These are phyloP conservation scores for Crucihimalaya himalaica DNA, from an alignment of 345 rosid species.

Conservation along the genomic window DNA sequence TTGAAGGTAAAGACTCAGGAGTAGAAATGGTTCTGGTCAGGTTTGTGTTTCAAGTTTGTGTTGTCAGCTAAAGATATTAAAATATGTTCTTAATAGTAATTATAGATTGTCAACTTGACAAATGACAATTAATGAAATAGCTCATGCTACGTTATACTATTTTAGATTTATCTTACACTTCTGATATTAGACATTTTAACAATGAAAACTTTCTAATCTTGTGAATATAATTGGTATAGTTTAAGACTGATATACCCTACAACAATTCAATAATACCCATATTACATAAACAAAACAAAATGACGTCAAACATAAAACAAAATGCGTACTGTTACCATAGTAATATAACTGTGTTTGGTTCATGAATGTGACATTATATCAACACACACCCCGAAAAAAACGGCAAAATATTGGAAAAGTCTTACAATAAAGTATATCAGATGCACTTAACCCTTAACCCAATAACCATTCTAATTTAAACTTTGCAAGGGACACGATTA, in stretches of 20 bases:
- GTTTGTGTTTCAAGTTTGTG: neutral
- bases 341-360: conserved; percentile 18
- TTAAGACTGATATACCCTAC: neutral
- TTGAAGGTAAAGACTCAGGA: neutral
- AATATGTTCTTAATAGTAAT: neutral
- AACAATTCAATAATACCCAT: neutral
- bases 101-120: neutral
- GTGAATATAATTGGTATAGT: neutral
- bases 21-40: neutral
- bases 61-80: neutral
- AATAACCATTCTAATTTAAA: neutral
- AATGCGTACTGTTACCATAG: neutral
- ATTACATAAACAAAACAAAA: neutral
- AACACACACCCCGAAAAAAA: conserved; percentile 25
- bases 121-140: neutral
- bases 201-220: neutral
- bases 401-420: conserved; percentile 20
- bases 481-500: neutral
- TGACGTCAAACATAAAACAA: conserved; percentile 6
- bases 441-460: neutral
- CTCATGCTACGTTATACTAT: neutral
- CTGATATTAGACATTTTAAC: neutral
- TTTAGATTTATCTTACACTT: neutral
- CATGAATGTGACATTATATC: conserved; percentile 30
- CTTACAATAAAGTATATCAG: neutral